Evolutionary conservation across 2,329 filamentous ascomycete genomes (phyloP).

Genomic region (Aspergillus sp.): DNA sequence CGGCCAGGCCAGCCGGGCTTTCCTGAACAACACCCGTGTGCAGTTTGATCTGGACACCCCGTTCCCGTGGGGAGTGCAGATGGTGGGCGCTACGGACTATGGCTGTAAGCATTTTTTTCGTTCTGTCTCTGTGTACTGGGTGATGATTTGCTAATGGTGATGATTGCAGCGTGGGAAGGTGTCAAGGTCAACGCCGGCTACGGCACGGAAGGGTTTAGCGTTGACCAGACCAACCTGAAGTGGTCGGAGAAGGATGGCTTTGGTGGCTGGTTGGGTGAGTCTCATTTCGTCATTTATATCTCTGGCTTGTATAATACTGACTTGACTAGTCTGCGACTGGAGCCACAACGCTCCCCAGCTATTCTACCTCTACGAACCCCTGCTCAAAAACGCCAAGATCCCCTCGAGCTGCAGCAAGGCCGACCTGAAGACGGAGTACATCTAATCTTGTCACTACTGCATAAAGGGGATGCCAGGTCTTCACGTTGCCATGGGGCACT

Average conservation of each 20-base stretch:
- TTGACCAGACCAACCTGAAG: conserved; percentile 19
- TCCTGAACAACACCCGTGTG: conserved; percentile 26
- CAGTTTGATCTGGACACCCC: conserved; percentile 22
- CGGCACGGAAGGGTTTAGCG: conserved; percentile 23
- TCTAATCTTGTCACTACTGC: conserved; percentile 4
- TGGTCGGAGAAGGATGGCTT: conserved; percentile 25
- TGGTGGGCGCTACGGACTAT: conserved; percentile 23
- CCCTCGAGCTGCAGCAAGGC: conserved; percentile 30
- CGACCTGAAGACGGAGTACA: conserved; percentile 18
- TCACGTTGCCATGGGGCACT: no score
- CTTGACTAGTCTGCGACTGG: conserved; percentile 31
- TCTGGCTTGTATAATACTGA: conserved; percentile 1
- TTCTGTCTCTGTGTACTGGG: not conserved
- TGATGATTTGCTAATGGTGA: not conserved
- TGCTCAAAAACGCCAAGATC: conserved; percentile 7
- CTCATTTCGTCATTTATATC: not conserved
- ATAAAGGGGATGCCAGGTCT: not conserved
- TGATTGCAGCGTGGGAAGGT: conserved; percentile 26
- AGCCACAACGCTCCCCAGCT: conserved; percentile 33
- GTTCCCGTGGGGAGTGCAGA: conserved; percentile 26
- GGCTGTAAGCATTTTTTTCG: conserved; percentile 16
- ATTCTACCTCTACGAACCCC: conserved; percentile 26
- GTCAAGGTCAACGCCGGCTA: conserved; percentile 29
- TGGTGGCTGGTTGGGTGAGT: conserved; percentile 34
- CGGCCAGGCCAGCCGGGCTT: conserved; percentile 18